Evolutionary conservation across 2,329 filamentous ascomycete species (phyloP), one percentile per base, ranked within the genome.

Genomic region (Hyphodiscus sp.): DNA sequence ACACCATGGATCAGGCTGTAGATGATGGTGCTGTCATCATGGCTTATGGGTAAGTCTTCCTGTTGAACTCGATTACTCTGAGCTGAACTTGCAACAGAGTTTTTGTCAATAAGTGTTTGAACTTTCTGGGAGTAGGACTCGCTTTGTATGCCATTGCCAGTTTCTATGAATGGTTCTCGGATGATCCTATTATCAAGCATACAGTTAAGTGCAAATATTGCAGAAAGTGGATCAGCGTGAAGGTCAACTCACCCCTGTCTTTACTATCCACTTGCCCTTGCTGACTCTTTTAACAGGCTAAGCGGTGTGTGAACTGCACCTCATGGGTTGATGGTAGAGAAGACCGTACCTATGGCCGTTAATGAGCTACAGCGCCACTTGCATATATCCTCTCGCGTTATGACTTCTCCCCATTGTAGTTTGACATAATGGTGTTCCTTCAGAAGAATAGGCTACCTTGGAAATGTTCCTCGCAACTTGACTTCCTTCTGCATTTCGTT

Each of bases 11-110:
- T 44, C 82, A 86, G 64, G 87, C 86, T 1, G 76, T 84, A 56
- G 78, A 81, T 4, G 86, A 90, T 59, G 86, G 86, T 1, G 86
- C 86, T 1, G 79, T 89, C 0, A 79, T 89, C 19, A 75, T 89
- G 73, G 83, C 85, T 0, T 89, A 87, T 58, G 86, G 86, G 77
- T 84, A 63, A 48, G 76, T 68, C 49, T 26, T 8, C 23, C 23
- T 8, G 23, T 30, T n/a, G 10, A 46, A 23, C 51, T 42, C 33
- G 33, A 38, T 4, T 10, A 38, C 4, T n/a, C 16, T 10, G 11
- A 6, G 4, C 33, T 26, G 23, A 38, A 1, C 15, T 20, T 11
- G 20, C 11, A 33, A 20, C 55, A 82, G 79, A 18, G 69, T 74
- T 1, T 89, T 88, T 57, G 58, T 87, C 47, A 82, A 83, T 63